A percentile compares a stretch with the other conserved stretches of the same genome.
These are phyloP conservation scores for Skeletonema grethae DNA, from an alignment of 108 stramenopile genomes.

Conservation along the genomic window DNA sequence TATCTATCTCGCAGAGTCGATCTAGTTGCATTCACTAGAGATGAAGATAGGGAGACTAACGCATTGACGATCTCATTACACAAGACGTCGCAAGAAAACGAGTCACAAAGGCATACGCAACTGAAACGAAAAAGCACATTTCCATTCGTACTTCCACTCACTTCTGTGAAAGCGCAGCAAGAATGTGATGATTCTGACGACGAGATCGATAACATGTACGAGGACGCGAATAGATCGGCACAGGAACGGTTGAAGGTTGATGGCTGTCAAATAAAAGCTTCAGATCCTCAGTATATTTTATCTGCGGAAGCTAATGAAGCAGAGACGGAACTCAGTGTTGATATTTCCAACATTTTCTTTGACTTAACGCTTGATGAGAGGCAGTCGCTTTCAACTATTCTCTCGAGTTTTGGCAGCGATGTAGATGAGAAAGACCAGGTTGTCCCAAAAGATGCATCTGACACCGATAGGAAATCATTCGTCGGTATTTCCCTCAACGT, in stretches of 20 bases:
- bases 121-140: constrained; percentile 36
- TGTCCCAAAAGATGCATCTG: neutral
- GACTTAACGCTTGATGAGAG: constrained; percentile 64
- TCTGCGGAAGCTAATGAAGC: constrained; percentile 57
- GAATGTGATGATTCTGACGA: constrained; percentile 70
- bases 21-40: constrained; percentile 25
- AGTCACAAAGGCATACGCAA: constrained; percentile 3
- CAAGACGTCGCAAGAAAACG: neutral
- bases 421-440: neutral
- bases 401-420: constrained; percentile 7
- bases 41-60: constrained; percentile 21
- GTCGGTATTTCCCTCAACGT: constrained; percentile 40
- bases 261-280: constrained; percentile 26
- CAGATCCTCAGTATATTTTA: constrained; percentile 70
- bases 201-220: constrained; percentile 32
- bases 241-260: neutral
- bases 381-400: constrained; percentile 22
- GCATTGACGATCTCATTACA: constrained; percentile 12
- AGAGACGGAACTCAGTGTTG: constrained; percentile 37
- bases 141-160: constrained; percentile 67
- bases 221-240: constrained; percentile 6
- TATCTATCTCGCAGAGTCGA: constrained; percentile 32
- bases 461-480: neutral
- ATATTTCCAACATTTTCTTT: constrained; percentile 56
- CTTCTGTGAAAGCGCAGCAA: constrained; percentile 78